Evolutionary conservation across 768 basidiomycete genomes (phyloP), one percentile per base, ranked within the genome.

Genomic region (Tulasnella calospora): DNA sequence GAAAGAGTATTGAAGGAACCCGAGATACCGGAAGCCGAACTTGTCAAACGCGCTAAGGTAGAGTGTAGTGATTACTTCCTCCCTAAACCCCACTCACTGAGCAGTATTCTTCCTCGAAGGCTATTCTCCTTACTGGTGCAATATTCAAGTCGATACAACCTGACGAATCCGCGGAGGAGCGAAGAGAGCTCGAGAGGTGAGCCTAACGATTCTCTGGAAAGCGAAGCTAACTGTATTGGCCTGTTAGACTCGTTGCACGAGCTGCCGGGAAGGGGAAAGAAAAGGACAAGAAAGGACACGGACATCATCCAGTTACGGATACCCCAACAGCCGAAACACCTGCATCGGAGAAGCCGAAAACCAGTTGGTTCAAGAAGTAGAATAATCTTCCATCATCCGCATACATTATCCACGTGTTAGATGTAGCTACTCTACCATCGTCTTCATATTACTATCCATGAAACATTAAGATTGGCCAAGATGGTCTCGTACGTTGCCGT

Each of bases 111-210:
- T 38, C 13, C 13, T 67, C 35, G 13, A 81, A 95, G 92, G 96
- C 92, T 61, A 87, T 99, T n/a, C 86, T 99, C 78, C 86, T 94
- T 21, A 92, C 93, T 44, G 98, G 97, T 9, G 92, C 92, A 21
- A 91, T 97, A 81, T 97, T 98, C 88, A 97, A 96, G 84, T 85
- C 88, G 5, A 89, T 93, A 0, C 83, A 88, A 40, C 93, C 98
- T 2, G 97, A 99, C 82, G 95, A 94, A 83, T 91, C 94, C 10
- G 96, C 98, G 82, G 92, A 93, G 83, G 98, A 98, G 82, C 90
- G 98, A 35, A 89, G 98, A 71, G 95, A 98, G 84, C 89, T 99
- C 27, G 98, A 99, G 85, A 87, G 95, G 93, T 94, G 44, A 41
- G 79, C 81, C 36, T 90, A 83, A 8, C 19, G 75, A 12, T n/a